A percentile compares a stretch with the other conserved stretches of the same genome.
Evolutionary conservation across 2,329 filamentous ascomycete genomes (phyloP).

Genomic region (Plectosphaerella plurivora): DNA sequence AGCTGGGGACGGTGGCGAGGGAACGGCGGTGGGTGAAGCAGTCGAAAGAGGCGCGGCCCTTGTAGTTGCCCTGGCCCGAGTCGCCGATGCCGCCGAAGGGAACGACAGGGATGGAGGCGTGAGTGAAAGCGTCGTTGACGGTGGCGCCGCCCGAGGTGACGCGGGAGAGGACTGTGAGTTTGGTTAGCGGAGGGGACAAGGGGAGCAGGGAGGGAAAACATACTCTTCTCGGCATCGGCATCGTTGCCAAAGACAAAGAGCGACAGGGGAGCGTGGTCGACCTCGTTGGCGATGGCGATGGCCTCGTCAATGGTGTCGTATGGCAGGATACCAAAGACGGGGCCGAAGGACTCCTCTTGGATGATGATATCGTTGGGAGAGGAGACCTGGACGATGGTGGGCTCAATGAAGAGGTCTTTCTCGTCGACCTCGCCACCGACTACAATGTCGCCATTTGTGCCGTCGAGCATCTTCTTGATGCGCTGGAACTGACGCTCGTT

Average conservation of each 20-base stretch:
- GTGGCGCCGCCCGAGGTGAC: slow-evolving; percentile 65
- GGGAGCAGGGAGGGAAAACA: slow-evolving; percentile 15
- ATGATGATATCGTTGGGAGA: slow-evolving; percentile 67
- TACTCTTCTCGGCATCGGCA: slow-evolving; percentile 70
- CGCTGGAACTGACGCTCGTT: slow-evolving; percentile 76
- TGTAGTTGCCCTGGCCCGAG: slow-evolving; percentile 72
- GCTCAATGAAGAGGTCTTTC: slow-evolving; percentile 77
- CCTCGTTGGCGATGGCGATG: slow-evolving; percentile 72
- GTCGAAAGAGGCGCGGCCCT: slow-evolving; percentile 71
- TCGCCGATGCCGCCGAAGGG: slow-evolving; percentile 81
- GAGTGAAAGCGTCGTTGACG: slow-evolving; percentile 54
- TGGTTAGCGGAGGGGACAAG: slow-evolving; percentile 1
- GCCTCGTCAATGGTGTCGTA: slow-evolving; percentile 80
- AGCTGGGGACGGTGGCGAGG: slow-evolving; percentile 58
- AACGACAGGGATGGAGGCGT: slow-evolving; percentile 62
- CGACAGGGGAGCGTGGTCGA: slow-evolving; percentile 79
- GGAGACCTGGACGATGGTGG: slow-evolving; percentile 84
- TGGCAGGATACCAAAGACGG: slow-evolving; percentile 79
- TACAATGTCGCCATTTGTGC: slow-evolving; percentile 76
- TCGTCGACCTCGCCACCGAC: slow-evolving; percentile 82
- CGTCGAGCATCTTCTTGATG: slow-evolving; percentile 88
- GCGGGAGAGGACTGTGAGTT: slow-evolving; percentile 47
- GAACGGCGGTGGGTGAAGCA: slow-evolving; percentile 56
- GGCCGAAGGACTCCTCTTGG: slow-evolving; percentile 89
- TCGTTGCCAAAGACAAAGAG: slow-evolving; percentile 84